A percentile compares a stretch with the other conserved stretches of the same genome.
phyloP scores from a whole-genome alignment of 805 yeast genomes.

The Peterozyma xylosa region DNA sequence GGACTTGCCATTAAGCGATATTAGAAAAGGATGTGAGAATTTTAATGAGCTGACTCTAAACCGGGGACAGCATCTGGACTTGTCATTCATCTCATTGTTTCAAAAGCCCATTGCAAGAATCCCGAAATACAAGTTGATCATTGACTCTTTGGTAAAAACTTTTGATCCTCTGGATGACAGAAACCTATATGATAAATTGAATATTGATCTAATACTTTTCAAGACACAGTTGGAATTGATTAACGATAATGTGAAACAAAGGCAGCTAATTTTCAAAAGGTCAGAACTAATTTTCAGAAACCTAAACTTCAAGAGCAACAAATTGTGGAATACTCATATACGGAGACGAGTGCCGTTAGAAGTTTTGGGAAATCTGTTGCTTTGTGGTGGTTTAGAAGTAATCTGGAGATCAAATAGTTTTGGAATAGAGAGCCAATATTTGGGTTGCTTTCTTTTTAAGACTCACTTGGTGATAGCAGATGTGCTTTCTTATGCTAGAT shows the following conservation, averaged over 20 bases:
- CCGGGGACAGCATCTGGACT: conserved; percentile 27
- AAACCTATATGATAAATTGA: conserved; percentile 10
- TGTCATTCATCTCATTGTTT: conserved; percentile 44
- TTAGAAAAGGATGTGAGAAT: conserved; percentile 23
- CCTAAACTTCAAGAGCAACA: conserved; percentile 4
- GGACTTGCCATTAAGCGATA: conserved; percentile 14
- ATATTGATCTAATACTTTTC: conserved; percentile 10
- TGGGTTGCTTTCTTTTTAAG: conserved; percentile 39
- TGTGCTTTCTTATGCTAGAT: conserved; percentile 20
- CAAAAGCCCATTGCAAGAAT: conserved; percentile 47
- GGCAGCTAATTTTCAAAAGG: conserved; percentile 12
- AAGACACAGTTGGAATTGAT: conserved; percentile 19
- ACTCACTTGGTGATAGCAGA: conserved; percentile 34
- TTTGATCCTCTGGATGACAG: conserved; percentile 15
- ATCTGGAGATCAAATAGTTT: conserved; percentile 28
- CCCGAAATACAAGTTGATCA: conserved; percentile 41
- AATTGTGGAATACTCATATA: background rate
- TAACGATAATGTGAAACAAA: conserved; percentile 14
- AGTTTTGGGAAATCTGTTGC: conserved; percentile 36
- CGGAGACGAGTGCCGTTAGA: conserved; percentile 26
- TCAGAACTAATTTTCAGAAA: conserved; percentile 11
- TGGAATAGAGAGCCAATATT: conserved; percentile 11
- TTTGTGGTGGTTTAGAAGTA: conserved; percentile 34
- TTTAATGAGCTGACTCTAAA: conserved; percentile 37
- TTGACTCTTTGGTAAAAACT: conserved; percentile 31